Evolutionary conservation across 1,284 basidiomycete genomes (phyloP).

Genomic region (Anthracocystis walkeri): DNA sequence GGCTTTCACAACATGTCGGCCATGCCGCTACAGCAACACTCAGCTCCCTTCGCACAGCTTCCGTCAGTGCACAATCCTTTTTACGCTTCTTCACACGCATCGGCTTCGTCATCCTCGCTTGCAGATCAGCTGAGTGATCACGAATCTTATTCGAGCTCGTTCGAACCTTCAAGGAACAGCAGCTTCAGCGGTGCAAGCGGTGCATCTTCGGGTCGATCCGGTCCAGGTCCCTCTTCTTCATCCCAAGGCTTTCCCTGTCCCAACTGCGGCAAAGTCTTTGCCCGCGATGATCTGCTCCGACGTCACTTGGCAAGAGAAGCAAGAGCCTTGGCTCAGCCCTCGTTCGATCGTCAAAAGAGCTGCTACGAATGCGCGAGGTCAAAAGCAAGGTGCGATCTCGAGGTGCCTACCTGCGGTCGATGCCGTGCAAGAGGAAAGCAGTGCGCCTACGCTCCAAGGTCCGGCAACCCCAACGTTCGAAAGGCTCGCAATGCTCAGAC

Average conservation of each 20-base stretch:
- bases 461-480: conserved; percentile 62
- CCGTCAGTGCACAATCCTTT: conserved; percentile 20
- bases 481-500: conserved; percentile 37
- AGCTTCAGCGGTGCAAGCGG: conserved; percentile 22
- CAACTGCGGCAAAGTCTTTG: conserved; percentile 61
- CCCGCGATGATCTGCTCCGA: conserved; percentile 54
- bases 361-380: conserved; percentile 61
- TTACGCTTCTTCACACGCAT: conserved; percentile 46
- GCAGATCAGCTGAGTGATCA: conserved; percentile 49
- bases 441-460: conserved; percentile 60
- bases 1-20: conserved; percentile 29
- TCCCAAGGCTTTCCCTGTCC: conserved; percentile 51
- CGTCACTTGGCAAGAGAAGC: conserved; percentile 59
- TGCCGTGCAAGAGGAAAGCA: conserved; percentile 59
- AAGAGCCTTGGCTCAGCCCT: conserved; percentile 55
- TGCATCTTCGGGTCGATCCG: conserved; percentile 19
- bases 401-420: conserved; percentile 61
- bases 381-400: conserved; percentile 64
- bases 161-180: conserved; percentile 25
- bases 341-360: conserved; percentile 61
- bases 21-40: conserved; percentile 23
- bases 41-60: conserved; percentile 23
- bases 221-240: conserved; percentile 44
- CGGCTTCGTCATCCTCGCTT: conserved; percentile 46
- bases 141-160: conserved; percentile 45